Evolutionary conservation across 1,284 basidiomycete genomes (phyloP).

Genomic region (Cutaneotrichosporon arboriforme): DNA sequence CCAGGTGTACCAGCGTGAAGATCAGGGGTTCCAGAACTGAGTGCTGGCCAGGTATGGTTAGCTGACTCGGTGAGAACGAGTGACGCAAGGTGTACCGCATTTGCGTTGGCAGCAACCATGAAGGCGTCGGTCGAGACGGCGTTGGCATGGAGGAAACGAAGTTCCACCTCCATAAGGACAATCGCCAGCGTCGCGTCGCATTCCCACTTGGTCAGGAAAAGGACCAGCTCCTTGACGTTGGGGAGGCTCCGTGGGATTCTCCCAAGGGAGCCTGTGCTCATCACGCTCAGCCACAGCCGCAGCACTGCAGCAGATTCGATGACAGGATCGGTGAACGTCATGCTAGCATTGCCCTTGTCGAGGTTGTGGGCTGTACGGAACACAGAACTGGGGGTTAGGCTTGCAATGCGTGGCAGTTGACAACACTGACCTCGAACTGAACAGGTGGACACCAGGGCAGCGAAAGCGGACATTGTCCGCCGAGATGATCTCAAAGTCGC

Average conservation of each 20-base stretch:
- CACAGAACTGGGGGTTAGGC: too few relatives aligned
- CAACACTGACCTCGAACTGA: background rate
- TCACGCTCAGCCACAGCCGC: too few relatives aligned
- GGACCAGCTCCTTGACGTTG: too few relatives aligned
- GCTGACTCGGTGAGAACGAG: background rate
- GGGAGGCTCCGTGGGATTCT: too few relatives aligned
- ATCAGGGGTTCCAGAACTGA: too few relatives aligned
- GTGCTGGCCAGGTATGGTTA: background rate
- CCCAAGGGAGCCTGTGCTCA: too few relatives aligned
- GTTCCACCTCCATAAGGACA: background rate
- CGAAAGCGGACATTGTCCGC: slow-evolving; percentile 8
- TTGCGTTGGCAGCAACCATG: background rate
- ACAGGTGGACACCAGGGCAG: slow-evolving; percentile 1
- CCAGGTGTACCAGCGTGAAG: background rate
- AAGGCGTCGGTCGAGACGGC: background rate
- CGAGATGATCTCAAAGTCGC: slow-evolving; percentile 5
- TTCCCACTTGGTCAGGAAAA: background rate
- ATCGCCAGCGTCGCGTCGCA: background rate
- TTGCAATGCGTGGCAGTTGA: too few relatives aligned
- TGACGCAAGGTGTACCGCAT: too few relatives aligned
- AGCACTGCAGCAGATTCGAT: too few relatives aligned
- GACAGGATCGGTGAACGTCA: too few relatives aligned
- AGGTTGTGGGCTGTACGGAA: too few relatives aligned
- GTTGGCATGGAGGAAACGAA: background rate
- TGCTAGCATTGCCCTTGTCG: too few relatives aligned